phyloP scores from a whole-genome alignment of 176 grass and related monocot genomes.

The Oryza meridionalis region DNA sequence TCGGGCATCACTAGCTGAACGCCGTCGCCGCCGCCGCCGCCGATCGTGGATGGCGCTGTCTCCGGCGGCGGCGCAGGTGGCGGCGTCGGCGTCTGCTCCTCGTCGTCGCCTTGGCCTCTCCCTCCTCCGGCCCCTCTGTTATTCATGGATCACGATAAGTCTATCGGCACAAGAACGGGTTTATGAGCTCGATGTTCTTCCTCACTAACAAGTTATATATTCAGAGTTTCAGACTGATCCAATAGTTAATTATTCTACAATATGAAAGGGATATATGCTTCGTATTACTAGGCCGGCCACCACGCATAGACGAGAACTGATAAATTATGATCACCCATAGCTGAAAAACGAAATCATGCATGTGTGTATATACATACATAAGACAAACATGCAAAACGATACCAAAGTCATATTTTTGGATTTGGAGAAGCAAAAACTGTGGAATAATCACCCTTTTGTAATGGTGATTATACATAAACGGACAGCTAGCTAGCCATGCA shows the following conservation, averaged over 20 bases:
- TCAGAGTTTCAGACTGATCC: too few species aligned
- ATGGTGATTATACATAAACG: background rate
- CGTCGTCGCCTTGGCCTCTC: background rate
- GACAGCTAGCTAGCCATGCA: too few species aligned
- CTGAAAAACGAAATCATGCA: background rate
- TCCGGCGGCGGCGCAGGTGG: background rate
- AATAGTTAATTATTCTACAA: too few species aligned
- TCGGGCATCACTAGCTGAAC: conserved; percentile 53
- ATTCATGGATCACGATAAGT: too few species aligned
- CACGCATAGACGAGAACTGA: too few species aligned
- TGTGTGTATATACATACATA: too few species aligned
- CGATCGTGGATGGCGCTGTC: background rate
- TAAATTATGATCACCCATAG: background rate
- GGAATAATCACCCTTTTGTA: background rate
- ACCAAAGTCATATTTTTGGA: background rate
- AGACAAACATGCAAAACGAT: background rate
- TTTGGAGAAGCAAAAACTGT: background rate
- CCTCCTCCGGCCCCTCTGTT: background rate
- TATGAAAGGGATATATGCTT: too few species aligned
- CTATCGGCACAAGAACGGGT: too few species aligned
- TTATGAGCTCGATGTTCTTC: too few species aligned
- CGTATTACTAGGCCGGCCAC: too few species aligned
- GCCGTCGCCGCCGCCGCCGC: background rate
- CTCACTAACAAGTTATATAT: too few species aligned
- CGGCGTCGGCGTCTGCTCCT: conserved; percentile 4